Base-by-base conservation (phyloP, 306 rosid species). In the Malus sieversii region DNA sequence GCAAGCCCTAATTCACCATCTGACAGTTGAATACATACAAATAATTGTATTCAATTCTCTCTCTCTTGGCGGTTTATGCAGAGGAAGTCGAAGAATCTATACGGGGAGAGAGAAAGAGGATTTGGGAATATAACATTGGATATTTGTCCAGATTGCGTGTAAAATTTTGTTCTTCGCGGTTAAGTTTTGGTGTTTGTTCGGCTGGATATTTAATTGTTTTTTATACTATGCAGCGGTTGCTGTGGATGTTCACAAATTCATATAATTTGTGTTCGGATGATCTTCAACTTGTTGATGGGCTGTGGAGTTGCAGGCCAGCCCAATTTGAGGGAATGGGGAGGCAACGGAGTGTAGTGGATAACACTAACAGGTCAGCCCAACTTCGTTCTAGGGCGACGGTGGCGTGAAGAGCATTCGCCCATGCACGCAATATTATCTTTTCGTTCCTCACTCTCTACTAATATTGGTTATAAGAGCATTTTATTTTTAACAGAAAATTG, bases 1-100 rank as follows among this genome's bases (percentile, higher is more conserved):
- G 8, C 7, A 71, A 81, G 40, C 87, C 85, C 85, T 85, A 85
- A 72, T 63, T 33, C 44, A 20, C 73, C 30, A 69, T 11, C 57
- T 4, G 35, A 22, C 18, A 58, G 38, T 70, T 10, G 55, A 23
- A 45, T 45, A 45, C 30, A 8, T 29, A 30, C 40, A 29, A 29
- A 27, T 10, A 25, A 32, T 27, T 6, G 33, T 29, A 14, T 8
- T 14, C 48, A 20, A 35, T 25, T 3, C 25, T 8, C 16, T 22
- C 30, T 15, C 51, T 38, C 42, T 20, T 16, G 13, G 44, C 68
- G 8, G 25, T 32, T 64, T 64, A 35, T 16, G 55, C 20, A 30
- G 48, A 35, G n/a, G 27, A 48, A 35, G 51, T 38, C 70, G 27
- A 35, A 66, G 29, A 66, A 63, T 63, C 23, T 16, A 60, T 12